Evolutionary conservation across 768 basidiomycete species (phyloP), one percentile per base, ranked within the genome.

Genomic region (Naematelia encephala): DNA sequence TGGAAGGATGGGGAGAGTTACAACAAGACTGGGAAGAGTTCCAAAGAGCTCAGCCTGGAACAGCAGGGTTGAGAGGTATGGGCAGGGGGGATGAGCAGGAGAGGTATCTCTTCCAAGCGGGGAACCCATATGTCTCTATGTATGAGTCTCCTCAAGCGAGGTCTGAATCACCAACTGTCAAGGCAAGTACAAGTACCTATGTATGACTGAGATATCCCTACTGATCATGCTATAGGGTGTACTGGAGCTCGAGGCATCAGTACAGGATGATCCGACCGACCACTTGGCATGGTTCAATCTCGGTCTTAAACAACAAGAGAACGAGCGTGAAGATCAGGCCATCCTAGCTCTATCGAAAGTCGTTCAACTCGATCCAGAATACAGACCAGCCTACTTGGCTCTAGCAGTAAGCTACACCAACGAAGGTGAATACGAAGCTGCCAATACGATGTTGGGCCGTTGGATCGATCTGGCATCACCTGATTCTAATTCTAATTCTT

Each of bases 261-360:
- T 94, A 13, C 90, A 94, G 71, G 83, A 82, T 42, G 83, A 91
- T 67, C 85, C 87, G 61, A 79, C 74, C 8, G 83, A 88, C 66
- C 85, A 88, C 3, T 64, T 78, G 30, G 87, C 86, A 8, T 99
- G 96, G 96, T 93, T 84, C 72, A 84, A 88, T 64, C 86, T 98
- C 51, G 96, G 96, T 23, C 86, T 99, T 50, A 92, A 90, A 77
- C 96, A 98, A 72, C 96, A 99, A 77, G 93, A 96, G 78, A 96
- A 93, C 74, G 96, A 99, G 76, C 86, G 93, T 14, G 96, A 99
- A 78, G 82, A 83, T 5, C 87, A 90, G 67, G 96, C 96, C 3
- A 83, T 98, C 43, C 82, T 86, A 55, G 96, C 96, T 1, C 82
- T 99, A 19, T 80, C 82, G 50, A 87, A 86, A 56, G 87, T 91